Evolutionary conservation across 768 basidiomycete genomes (phyloP).

Genomic region (Guyanaporus albipodus): DNA sequence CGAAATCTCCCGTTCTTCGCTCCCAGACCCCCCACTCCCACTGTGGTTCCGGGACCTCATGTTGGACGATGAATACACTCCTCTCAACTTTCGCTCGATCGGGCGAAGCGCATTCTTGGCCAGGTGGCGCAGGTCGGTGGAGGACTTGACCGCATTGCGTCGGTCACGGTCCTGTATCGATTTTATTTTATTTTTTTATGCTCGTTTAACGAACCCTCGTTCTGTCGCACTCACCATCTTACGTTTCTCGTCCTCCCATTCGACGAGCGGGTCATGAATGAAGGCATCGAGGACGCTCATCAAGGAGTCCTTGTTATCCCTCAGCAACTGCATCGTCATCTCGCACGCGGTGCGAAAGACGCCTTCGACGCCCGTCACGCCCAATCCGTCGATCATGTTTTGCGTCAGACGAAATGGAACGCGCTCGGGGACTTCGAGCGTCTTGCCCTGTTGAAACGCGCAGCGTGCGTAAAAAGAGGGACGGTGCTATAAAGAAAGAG

Average conservation of each 20-base stretch:
- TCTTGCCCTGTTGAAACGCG: constrained; percentile 72
- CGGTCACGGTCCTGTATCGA: constrained; percentile 42
- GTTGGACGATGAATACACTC: constrained; percentile 53
- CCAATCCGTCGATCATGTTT: constrained; percentile 88
- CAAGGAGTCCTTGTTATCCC: constrained; percentile 87
- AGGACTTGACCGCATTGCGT: constrained; percentile 44
- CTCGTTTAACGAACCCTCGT: neutral
- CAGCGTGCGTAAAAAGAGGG: neutral
- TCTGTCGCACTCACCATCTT: constrained; percentile 52
- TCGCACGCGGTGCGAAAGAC: constrained; percentile 91
- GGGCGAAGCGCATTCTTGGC: constrained; percentile 75
- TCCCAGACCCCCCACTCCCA: constrained; percentile 22
- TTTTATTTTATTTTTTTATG: neutral
- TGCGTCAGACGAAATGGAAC: constrained; percentile 95
- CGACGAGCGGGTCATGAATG: constrained; percentile 93
- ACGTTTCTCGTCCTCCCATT: constrained; percentile 86
- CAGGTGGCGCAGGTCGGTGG: constrained; percentile 57
- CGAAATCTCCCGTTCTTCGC: constrained; percentile 46
- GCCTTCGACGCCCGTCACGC: constrained; percentile 92
- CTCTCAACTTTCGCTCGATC: constrained; percentile 81
- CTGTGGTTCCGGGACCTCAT: constrained; percentile 37
- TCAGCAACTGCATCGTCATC: constrained; percentile 80
- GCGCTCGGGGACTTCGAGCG: constrained; percentile 81
- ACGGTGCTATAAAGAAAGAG: neutral
- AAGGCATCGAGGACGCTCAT: constrained; percentile 97